Conservation (phyloP, 1,284 basidiomycete species). For the Ustilago bromivora region DNA sequence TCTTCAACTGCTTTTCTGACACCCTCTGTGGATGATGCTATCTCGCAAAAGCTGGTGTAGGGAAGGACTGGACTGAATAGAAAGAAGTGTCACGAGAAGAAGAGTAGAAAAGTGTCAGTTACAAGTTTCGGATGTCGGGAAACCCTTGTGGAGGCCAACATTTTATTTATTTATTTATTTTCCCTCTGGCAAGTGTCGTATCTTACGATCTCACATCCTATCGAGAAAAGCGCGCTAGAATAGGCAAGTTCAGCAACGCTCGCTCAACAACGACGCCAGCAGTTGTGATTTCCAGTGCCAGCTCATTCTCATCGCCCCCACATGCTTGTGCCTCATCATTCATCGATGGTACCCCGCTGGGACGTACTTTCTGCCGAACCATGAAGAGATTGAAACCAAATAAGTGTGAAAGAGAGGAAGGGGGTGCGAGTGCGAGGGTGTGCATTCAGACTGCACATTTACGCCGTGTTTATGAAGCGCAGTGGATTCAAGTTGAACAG, state of each 20-base stretch:
- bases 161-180: too few species aligned
- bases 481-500: conserved; percentile 7
- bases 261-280: background rate
- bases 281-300: background rate
- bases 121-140: conserved; percentile 6
- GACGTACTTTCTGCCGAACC: too few species aligned
- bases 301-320: background rate
- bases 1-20: background rate
- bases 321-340: too few species aligned
- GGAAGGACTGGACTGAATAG: too few species aligned
- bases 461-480: background rate
- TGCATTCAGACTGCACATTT: background rate
- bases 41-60: background rate
- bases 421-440: too few species aligned
- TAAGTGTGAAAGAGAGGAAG: too few species aligned
- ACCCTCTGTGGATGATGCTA: too few species aligned
- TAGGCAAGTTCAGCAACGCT: conserved; percentile 2
- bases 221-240: background rate
- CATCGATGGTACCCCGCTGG: too few species aligned
- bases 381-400: too few species aligned
- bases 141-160: background rate
- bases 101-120: background rate
- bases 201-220: conserved; percentile 1
- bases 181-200: background rate
- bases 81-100: background rate